Evolutionary conservation across 2,329 filamentous ascomycete genomes (phyloP).

Genomic region (Cladosporium colombiae): DNA sequence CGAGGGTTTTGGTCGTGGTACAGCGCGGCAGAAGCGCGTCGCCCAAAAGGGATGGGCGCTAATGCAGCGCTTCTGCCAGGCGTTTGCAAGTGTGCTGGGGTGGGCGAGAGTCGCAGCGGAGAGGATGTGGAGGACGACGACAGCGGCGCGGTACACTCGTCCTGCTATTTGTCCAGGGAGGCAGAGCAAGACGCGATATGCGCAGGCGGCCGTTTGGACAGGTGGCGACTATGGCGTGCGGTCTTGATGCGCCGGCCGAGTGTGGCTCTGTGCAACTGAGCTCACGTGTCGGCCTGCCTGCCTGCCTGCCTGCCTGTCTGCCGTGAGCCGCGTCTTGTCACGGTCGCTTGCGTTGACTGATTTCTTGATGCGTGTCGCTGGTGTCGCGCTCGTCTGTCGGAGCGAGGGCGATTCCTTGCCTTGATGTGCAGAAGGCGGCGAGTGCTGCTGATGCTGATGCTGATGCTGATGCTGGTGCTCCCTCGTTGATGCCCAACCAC

Average conservation of each 20-base stretch:
- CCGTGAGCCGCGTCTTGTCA: slow-evolving; percentile 11
- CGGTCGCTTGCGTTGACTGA: slow-evolving; percentile 13
- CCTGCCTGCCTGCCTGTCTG: neutral
- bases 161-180: neutral
- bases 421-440: neutral
- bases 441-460: slow-evolving; percentile 1
- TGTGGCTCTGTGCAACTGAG: slow-evolving; percentile 17
- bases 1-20: slow-evolving; percentile 1
- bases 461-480: neutral
- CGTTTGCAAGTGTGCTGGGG: neutral
- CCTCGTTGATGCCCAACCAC: slow-evolving; percentile 15
- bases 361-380: neutral
- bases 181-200: neutral
- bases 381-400: neutral
- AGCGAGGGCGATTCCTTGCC: neutral
- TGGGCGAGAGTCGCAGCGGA: neutral
- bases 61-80: slow-evolving; percentile 3
- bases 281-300: slow-evolving; percentile 10
- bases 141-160: slow-evolving; percentile 1
- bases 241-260: neutral
- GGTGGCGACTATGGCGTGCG: neutral
- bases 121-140: neutral
- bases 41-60: slow-evolving; percentile 1
- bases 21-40: slow-evolving; percentile 2
- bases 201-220: neutral